Conservation (phyloP, 2,329 filamentous ascomycete genomes). For the Rasamsonia emersonii region DNA sequence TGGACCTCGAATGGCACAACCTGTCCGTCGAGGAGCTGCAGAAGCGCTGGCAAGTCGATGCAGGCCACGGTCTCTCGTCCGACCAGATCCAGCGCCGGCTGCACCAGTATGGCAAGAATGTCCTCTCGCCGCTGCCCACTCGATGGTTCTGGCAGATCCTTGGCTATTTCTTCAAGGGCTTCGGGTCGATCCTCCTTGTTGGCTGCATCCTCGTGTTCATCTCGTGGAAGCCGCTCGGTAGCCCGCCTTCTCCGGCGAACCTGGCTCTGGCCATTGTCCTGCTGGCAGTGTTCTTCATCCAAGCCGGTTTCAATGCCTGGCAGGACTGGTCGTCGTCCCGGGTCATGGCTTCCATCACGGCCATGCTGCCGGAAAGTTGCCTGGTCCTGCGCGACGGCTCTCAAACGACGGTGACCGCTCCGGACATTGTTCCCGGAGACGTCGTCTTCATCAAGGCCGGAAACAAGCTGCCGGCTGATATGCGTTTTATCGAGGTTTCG, state of each 20-base stretch:
- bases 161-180: conserved; percentile 69
- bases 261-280: conserved; percentile 65
- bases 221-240: conserved; percentile 65
- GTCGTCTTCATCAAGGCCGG: conserved; percentile 60
- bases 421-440: conserved; percentile 64
- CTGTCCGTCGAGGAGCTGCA: conserved; percentile 51
- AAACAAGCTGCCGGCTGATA: conserved; percentile 65
- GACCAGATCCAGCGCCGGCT: conserved; percentile 49
- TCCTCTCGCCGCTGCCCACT: conserved; percentile 57
- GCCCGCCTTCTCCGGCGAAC: conserved; percentile 64
- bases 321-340: conserved; percentile 68
- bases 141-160: conserved; percentile 50
- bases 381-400: conserved; percentile 54
- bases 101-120: conserved; percentile 57
- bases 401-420: conserved; percentile 42
- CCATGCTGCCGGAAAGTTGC: conserved; percentile 69
- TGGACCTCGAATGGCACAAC: conserved; percentile 59
- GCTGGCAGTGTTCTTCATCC: conserved; percentile 58
- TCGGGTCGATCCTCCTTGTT: conserved; percentile 61
- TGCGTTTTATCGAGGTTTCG: conserved; percentile 61
- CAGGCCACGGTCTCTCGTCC: conserved; percentile 49
- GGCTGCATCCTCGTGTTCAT: conserved; percentile 66
- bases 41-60: conserved; percentile 50
- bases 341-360: conserved; percentile 72
- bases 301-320: conserved; percentile 61